A percentile compares a stretch with the other conserved stretches of the same genome.
Conservation (phyloP, 2,329 filamentous ascomycete species). For the Onygenales sp. region DNA sequence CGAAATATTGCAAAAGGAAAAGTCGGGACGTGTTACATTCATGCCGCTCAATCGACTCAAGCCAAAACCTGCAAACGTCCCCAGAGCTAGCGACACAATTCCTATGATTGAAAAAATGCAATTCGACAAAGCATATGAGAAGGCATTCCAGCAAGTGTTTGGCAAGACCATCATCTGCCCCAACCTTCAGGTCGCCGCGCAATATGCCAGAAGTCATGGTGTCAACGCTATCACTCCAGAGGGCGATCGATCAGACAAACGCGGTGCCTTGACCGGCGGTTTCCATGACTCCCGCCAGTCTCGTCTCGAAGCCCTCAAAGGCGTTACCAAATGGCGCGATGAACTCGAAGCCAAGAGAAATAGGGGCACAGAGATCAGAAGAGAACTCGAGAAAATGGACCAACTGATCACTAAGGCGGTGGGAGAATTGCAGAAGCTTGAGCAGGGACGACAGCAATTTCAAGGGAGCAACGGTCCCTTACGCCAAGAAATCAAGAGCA, state of each 20-base stretch:
- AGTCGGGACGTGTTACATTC: constrained; percentile 82
- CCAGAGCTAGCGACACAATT: constrained; percentile 76
- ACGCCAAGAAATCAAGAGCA: constrained; percentile 64
- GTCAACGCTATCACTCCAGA: constrained; percentile 91
- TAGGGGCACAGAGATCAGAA: constrained; percentile 56
- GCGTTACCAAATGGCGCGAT: constrained; percentile 63
- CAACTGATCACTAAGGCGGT: constrained; percentile 84
- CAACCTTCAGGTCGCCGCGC: constrained; percentile 73
- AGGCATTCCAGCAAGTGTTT: constrained; percentile 89
- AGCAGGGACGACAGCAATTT: constrained; percentile 66
- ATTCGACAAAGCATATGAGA: constrained; percentile 67
- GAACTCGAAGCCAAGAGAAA: constrained; percentile 60
- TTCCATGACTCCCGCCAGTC: constrained; percentile 82
- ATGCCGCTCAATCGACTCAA: constrained; percentile 82
- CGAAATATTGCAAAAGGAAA: constrained; percentile 67
- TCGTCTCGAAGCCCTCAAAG: constrained; percentile 72
- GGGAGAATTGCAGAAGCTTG: constrained; percentile 71
- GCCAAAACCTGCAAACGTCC: constrained; percentile 62
- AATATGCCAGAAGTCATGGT: constrained; percentile 85
- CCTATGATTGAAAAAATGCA: constrained; percentile 77
- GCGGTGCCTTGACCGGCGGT: constrained; percentile 89
- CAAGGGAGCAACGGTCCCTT: constrained; percentile 76
- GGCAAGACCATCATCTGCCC: constrained; percentile 92
- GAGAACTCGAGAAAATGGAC: constrained; percentile 66
- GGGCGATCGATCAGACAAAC: constrained; percentile 89